A percentile compares a stretch with the other conserved stretches of the same genome.
phyloP scores from a whole-genome alignment of 345 rosid genomes.

The Arabis hirsuta region DNA sequence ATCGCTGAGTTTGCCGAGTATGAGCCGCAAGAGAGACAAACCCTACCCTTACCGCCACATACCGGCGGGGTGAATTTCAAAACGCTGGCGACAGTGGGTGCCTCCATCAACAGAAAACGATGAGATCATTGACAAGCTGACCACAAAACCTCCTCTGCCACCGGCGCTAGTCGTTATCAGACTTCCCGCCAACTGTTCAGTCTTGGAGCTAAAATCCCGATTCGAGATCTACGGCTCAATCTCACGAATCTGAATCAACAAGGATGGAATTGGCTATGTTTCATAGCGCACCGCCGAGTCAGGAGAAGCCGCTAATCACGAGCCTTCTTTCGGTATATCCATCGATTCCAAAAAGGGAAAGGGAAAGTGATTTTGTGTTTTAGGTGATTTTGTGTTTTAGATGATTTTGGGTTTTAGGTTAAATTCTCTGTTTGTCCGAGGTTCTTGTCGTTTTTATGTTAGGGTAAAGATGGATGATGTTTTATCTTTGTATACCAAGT shows the following conservation, averaged over 20 bases:
- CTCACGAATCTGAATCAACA: slow-evolving; percentile 80
- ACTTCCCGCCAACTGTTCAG: slow-evolving; percentile 68
- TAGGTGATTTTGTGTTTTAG: too few relatives aligned
- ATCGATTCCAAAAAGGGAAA: slow-evolving; percentile 61
- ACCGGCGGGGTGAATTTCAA: slow-evolving; percentile 36
- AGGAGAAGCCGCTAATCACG: slow-evolving; percentile 80
- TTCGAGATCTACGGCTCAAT: slow-evolving; percentile 94
- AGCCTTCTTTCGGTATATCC: slow-evolving; percentile 69
- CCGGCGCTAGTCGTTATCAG: slow-evolving; percentile 68
- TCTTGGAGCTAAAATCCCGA: slow-evolving; percentile 83
- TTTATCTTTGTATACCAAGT: too few relatives aligned
- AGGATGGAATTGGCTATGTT: slow-evolving; percentile 64
- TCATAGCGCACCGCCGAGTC: slow-evolving; percentile 70
- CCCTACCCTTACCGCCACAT: slow-evolving; percentile 27
- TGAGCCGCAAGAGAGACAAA: slow-evolving; percentile 44
- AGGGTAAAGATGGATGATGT: too few relatives aligned
- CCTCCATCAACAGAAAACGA: slow-evolving; percentile 35
- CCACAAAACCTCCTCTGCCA: slow-evolving; percentile 56
- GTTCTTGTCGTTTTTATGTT: too few relatives aligned
- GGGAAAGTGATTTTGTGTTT: too few relatives aligned
- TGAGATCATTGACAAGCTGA: slow-evolving; percentile 47
- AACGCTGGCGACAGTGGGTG: slow-evolving; percentile 69
- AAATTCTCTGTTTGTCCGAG: too few relatives aligned
- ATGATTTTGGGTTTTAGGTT: too few relatives aligned
- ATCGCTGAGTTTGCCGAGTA: not conserved